Percentiles rank a stretch among this genome's conserved stretches.
Conservation (phyloP, 1,284 basidiomycete genomes). For the Pseudozyma tsukubaensis region DNA sequence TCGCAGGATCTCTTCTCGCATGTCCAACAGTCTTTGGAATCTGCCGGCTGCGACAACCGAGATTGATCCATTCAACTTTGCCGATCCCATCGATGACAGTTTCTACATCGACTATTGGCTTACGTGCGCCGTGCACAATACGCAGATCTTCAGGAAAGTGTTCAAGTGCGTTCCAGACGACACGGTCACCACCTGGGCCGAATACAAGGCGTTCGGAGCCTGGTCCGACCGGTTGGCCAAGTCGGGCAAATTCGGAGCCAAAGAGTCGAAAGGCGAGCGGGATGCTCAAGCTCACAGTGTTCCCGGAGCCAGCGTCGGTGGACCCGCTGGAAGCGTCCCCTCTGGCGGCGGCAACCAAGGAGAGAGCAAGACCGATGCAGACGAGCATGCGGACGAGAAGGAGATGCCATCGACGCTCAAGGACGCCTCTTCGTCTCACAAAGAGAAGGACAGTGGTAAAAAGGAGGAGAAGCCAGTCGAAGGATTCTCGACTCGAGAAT, state of each 20-base stretch:
- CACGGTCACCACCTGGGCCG: conserved; percentile 65
- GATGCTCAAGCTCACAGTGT: conserved; percentile 49
- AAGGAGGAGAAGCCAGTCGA: conserved; percentile 33
- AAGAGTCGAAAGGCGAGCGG: conserved; percentile 25
- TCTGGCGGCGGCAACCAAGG: neutral
- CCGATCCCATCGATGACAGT: conserved; percentile 55
- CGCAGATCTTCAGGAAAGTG: conserved; percentile 64
- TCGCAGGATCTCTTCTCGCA: conserved; percentile 37
- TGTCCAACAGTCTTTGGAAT: conserved; percentile 54
- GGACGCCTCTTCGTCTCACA: neutral
- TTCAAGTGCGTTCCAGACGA: conserved; percentile 68
- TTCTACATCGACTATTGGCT: conserved; percentile 65
- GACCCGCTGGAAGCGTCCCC: conserved; percentile 25
- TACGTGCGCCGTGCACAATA: conserved; percentile 63
- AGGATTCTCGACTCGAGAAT: conserved; percentile 53
- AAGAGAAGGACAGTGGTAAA: conserved; percentile 8
- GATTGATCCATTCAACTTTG: conserved; percentile 55
- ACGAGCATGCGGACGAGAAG: neutral
- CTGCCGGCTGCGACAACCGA: conserved; percentile 41
- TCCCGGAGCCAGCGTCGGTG: conserved; percentile 47
- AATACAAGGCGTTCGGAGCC: conserved; percentile 61
- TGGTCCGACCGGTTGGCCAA: conserved; percentile 57
- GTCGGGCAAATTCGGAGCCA: conserved; percentile 45
- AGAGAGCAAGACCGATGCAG: neutral
- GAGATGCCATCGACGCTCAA: neutral